phyloP scores from a whole-genome alignment of 176 grass and related monocot species.

The Carex littledalei region DNA sequence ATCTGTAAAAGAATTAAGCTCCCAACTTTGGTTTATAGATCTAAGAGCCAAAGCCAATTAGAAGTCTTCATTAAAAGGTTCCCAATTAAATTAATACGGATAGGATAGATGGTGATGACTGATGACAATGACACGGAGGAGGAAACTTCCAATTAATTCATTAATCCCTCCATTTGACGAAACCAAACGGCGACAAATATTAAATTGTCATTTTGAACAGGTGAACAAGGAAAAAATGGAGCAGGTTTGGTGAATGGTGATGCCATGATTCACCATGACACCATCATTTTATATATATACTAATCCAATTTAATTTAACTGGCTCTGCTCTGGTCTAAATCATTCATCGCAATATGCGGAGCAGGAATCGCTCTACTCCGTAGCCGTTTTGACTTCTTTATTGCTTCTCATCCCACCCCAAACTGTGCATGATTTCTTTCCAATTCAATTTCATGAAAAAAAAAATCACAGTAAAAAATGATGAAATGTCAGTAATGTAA shows the following conservation, averaged over 20 bases:
- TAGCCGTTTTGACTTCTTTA: neutral
- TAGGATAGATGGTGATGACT: neutral
- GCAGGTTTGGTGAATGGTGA: conserved; percentile 29
- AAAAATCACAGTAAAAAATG: neutral
- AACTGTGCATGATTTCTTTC: neutral
- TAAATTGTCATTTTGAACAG: conserved; percentile 19
- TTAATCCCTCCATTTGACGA: conserved; percentile 16
- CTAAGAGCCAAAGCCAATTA: neutral
- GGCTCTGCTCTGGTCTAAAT: neutral
- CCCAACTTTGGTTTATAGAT: neutral
- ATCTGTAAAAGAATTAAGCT: neutral
- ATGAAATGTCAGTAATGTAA: neutral
- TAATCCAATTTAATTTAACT: neutral
- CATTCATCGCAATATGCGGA: conserved; percentile 15
- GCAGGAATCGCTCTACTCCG: neutral
- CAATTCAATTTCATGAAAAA: neutral
- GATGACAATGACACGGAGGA: conserved; percentile 7
- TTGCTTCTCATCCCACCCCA: neutral
- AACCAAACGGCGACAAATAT: conserved; percentile 3
- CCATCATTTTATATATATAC: neutral
- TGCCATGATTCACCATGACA: conserved; percentile 15
- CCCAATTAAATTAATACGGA: conserved; percentile 5
- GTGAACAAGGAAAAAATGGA: conserved; percentile 16
- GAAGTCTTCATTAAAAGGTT: neutral
- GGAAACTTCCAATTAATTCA: conserved; percentile 24